These are phyloP conservation scores for Dissoconium aciculare DNA, from an alignment of 2,329 filamentous ascomycete species.

Conservation along the genomic window DNA sequence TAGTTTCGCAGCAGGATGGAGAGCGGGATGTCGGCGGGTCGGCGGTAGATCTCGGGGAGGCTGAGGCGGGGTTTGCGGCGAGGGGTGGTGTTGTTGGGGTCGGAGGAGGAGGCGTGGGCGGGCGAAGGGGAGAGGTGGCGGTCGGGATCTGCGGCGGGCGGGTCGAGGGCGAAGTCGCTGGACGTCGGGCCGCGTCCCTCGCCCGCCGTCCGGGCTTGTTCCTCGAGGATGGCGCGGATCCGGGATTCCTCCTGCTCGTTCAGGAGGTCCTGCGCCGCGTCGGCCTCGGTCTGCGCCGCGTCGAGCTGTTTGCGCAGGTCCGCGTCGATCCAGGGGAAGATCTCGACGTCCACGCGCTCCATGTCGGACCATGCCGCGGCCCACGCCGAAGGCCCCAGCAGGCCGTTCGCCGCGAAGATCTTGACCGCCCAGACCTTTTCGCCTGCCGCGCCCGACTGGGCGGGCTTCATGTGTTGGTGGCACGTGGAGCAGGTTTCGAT, in stretches of 20 bases:
- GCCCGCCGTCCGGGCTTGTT: slow-evolving; percentile 11
- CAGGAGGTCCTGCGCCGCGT: slow-evolving; percentile 19
- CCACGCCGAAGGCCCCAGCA: slow-evolving; percentile 89
- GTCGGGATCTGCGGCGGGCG: not conserved
- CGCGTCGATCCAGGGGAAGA: slow-evolving; percentile 56
- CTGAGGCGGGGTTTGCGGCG: slow-evolving; percentile 3
- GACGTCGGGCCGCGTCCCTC: slow-evolving; percentile 1
- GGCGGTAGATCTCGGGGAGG: slow-evolving; percentile 20
- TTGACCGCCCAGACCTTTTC: slow-evolving; percentile 59
- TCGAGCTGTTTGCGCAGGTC: slow-evolving; percentile 46
- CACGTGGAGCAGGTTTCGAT: slow-evolving; percentile 22
- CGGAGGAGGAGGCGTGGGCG: not conserved
- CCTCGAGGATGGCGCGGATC: slow-evolving; percentile 10
- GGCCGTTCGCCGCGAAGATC: slow-evolving; percentile 84
- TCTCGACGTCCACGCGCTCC: slow-evolving; percentile 93
- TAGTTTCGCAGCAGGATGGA: slow-evolving; percentile 40
- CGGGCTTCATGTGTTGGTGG: slow-evolving; percentile 24
- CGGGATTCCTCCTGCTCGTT: slow-evolving; percentile 21
- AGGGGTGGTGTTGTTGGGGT: not conserved
- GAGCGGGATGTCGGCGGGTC: slow-evolving; percentile 34
- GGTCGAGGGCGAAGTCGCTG: not conserved
- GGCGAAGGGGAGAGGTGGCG: not conserved
- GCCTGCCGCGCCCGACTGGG: slow-evolving; percentile 23
- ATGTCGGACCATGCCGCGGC: slow-evolving; percentile 90
- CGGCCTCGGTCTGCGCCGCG: slow-evolving; percentile 29